Evolutionary conservation across 306 rosid species (phyloP).

Genomic region (Inga laurina): DNA sequence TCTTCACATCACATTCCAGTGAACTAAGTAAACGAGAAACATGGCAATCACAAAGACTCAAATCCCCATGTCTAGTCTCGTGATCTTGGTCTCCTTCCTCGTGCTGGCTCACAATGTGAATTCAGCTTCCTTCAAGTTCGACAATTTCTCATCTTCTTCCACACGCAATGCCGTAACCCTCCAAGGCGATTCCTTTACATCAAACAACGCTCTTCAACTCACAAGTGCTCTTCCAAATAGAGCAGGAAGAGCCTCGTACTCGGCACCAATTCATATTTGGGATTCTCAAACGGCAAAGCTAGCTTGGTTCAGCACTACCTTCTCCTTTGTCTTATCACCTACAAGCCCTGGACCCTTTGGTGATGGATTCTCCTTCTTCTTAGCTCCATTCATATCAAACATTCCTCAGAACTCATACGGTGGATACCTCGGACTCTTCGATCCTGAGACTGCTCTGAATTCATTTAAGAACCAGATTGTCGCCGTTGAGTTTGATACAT

Average conservation of each 20-base stretch:
- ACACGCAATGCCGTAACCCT: constrained; percentile 4
- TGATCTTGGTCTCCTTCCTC: constrained; percentile 9
- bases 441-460: constrained; percentile 27
- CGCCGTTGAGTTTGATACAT: constrained; percentile 48
- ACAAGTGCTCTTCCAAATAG: constrained; percentile 30
- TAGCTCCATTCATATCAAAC: constrained; percentile 19
- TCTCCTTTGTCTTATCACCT: constrained; percentile 27
- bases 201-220: constrained; percentile 38
- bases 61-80: not conserved
- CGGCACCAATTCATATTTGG: constrained; percentile 40
- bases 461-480: constrained; percentile 35
- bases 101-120: constrained; percentile 8
- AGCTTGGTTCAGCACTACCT: constrained; percentile 26
- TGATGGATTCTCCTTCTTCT: constrained; percentile 45
- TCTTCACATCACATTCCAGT: not conserved
- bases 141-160: constrained; percentile 3
- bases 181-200: constrained; percentile 38
- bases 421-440: constrained; percentile 46
- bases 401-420: constrained; percentile 37
- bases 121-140: constrained; percentile 25
- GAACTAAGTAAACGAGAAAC: not conserved
- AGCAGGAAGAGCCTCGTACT: constrained; percentile 46
- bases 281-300: constrained; percentile 27
- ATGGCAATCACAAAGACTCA: constrained; percentile 20
- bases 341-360: not conserved